These are phyloP conservation scores for Rubroboletus satanas DNA, from an alignment of 768 basidiomycete species.

Conservation along the genomic window DNA sequence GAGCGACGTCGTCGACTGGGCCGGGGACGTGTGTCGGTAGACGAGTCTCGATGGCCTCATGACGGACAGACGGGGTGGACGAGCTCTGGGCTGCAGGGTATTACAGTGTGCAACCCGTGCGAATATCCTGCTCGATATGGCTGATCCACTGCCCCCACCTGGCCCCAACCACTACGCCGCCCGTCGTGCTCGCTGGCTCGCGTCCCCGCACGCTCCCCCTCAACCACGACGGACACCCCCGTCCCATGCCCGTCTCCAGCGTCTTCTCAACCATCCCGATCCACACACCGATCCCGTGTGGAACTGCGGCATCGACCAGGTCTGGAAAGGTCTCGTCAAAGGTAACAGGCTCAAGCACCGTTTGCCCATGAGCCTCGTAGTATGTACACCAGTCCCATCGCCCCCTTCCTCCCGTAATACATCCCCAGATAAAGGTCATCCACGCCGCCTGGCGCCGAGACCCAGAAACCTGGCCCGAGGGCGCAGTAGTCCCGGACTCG, in stretches of 20 bases:
- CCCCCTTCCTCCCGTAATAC: conserved; percentile 1
- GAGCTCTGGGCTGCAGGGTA: not conserved
- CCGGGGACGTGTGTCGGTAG: conserved; percentile 42
- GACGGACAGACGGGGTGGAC: not conserved
- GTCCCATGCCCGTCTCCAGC: conserved; percentile 47
- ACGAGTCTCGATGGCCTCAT: conserved; percentile 34
- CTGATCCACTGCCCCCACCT: conserved; percentile 47
- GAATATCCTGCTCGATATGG: conserved; percentile 25
- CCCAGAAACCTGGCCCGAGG: conserved; percentile 66
- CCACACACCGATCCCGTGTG: conserved; percentile 52
- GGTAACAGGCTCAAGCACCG: conserved; percentile 57
- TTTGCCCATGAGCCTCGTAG: conserved; percentile 62
- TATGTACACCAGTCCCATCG: conserved; percentile 34
- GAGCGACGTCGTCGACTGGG: conserved; percentile 75
- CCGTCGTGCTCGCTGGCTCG: conserved; percentile 62
- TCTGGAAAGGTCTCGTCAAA: conserved; percentile 59
- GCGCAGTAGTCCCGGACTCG: conserved; percentile 55
- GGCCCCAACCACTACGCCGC: conserved; percentile 63
- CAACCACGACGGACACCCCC: conserved; percentile 32
- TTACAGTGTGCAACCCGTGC: conserved; percentile 8
- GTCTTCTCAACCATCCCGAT: conserved; percentile 44
- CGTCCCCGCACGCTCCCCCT: conserved; percentile 16
- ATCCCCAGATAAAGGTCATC: conserved; percentile 61
- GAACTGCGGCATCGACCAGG: conserved; percentile 52
- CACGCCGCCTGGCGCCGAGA: conserved; percentile 75